phyloP scores from a whole-genome alignment of 2,329 filamentous ascomycete genomes.

The Teratosphaeria epicoccoides region DNA sequence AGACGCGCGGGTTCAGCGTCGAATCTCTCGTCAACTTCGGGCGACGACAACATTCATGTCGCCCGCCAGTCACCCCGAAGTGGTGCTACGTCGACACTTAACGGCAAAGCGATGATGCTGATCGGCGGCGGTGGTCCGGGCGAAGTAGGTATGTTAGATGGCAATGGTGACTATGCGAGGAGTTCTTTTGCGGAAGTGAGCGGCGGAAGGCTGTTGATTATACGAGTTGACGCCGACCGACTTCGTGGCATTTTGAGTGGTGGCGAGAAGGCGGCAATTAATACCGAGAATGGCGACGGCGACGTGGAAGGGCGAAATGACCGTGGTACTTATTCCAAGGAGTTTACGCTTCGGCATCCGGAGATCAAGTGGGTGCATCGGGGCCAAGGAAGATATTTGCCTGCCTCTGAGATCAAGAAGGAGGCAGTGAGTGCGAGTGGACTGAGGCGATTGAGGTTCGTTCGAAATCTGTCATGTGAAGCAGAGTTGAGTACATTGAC shows the following conservation, averaged over 20 bases:
- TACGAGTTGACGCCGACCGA: neutral
- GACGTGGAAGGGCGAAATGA: constrained; percentile 29
- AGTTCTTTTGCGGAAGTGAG: neutral
- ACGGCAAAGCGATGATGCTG: neutral
- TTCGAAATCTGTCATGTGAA: neutral
- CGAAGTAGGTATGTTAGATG: neutral
- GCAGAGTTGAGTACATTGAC: neutral
- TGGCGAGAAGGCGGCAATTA: neutral
- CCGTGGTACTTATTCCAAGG: constrained; percentile 23
- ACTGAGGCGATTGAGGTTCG: constrained; percentile 4
- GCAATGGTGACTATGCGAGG: neutral
- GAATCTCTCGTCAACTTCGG: neutral
- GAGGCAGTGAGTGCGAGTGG: neutral
- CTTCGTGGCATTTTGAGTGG: neutral
- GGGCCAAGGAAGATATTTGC: constrained; percentile 25
- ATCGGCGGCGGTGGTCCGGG: neutral
- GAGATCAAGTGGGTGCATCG: constrained; percentile 25
- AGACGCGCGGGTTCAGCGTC: neutral
- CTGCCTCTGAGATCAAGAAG: constrained; percentile 9
- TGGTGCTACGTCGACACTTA: neutral
- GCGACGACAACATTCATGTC: neutral
- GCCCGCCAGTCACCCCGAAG: neutral
- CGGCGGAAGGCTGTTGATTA: neutral
- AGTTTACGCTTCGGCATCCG: constrained; percentile 21
- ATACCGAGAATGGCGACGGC: constrained; percentile 21